Base-by-base conservation (phyloP, 2,329 filamentous ascomycete genomes). In the Neophaeococcomyces aloes region DNA sequence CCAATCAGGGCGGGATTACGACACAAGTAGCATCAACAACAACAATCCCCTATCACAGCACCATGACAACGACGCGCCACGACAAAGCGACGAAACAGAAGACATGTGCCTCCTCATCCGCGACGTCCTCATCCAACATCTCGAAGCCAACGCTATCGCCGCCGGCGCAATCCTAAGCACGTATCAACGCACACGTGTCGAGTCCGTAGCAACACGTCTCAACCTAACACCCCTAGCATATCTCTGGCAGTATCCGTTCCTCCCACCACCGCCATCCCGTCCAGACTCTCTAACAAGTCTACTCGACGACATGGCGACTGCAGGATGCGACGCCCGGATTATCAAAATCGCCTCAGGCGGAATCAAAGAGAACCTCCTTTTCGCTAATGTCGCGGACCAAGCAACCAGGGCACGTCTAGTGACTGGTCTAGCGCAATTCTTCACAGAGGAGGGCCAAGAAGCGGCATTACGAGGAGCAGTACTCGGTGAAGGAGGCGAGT, bases 291-390 rank as follows among this genome's bases (percentile, higher is more conserved):
- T 63, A 17, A 58, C 57, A 11, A 65, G 70, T 0, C 69, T 96
- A 15, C 69, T 98, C 39, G 70, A 76, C 46, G 88, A 95, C 61
- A 94, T 98, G 86, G 75, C 74, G 4, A 71, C 69, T 5, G 76
- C 79, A 2, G 82, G 82, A 1, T 76, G 94, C 44, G 86, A 94
- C 58, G 83, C 88, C n/a, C 74, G 88, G 47, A 86, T 98, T 58
- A 79, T 98, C 65, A 98, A 96, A 66, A 86, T 95, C 34, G 88
- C 91, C 33, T 93, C 85, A 51, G 87, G 86, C 5, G 91, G 88
- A 0, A 70, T 98, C 38, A 84, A 89, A 56, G 83, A 87, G 53
- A 69, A 65, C 29, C 81, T 87, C 56, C 66, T 98, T 18, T 94
- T 88, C 83, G 74, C 77, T 52, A 78, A 87, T 65, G 83, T 94